These are phyloP conservation scores for Vairimorpha necatrix DNA, from an alignment of 371 early-diverging fungal genomes.

Conservation along the genomic window DNA sequence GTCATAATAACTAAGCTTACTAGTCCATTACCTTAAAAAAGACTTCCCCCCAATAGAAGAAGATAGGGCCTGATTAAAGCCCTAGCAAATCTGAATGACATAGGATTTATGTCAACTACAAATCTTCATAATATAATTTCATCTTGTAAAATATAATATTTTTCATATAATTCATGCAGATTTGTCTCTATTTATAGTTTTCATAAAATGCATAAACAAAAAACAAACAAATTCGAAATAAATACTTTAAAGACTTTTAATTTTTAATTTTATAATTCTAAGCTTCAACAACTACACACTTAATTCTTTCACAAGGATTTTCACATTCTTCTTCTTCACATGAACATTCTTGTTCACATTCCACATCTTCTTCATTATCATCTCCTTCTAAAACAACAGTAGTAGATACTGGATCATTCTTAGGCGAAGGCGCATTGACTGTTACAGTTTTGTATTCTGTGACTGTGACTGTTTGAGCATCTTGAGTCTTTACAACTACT, in stretches of 20 bases:
- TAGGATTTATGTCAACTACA: no score
- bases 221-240: no score
- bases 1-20: no score
- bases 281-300: slow-evolving; percentile 31
- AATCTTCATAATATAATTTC: no score
- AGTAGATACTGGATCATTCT: slow-evolving; percentile 23
- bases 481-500: not conserved
- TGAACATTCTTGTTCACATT: slow-evolving; percentile 46
- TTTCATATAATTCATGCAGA: no score
- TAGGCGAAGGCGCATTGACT: not conserved
- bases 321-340: slow-evolving; percentile 35
- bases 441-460: not conserved
- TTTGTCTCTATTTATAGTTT: no score
- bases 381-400: slow-evolving; percentile 34
- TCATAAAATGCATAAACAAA: no score
- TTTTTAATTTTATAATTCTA: not conserved
- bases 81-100: no score
- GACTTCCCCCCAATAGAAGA: no score
- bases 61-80: no score
- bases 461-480: not conserved
- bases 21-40: no score
- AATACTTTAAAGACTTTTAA: not conserved
- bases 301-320: slow-evolving; percentile 47
- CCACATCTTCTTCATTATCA: slow-evolving; percentile 26
- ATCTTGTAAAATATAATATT: no score